Percentiles rank a stretch among this genome's conserved stretches.
phyloP scores from a whole-genome alignment of 345 rosid genomes.

The Bruguiera gymnorhiza region DNA sequence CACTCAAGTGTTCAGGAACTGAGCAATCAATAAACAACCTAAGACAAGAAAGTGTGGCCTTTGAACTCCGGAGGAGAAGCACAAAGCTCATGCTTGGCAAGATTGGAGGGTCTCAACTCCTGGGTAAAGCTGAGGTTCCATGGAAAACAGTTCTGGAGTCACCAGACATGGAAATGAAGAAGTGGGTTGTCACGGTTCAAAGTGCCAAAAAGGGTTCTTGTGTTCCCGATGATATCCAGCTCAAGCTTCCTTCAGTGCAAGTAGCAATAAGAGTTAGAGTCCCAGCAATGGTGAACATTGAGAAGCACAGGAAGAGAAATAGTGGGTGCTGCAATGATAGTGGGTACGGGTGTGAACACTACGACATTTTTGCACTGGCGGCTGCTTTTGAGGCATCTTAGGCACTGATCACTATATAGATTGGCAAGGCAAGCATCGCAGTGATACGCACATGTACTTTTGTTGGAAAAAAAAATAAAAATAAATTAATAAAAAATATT shows the following conservation, averaged over 20 bases:
- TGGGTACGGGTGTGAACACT: slow-evolving; percentile 32
- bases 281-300: slow-evolving; percentile 8
- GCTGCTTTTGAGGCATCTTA: slow-evolving; percentile 49
- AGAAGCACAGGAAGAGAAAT: slow-evolving; percentile 17
- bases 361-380: slow-evolving; percentile 41
- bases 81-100: slow-evolving; percentile 31
- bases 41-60: slow-evolving; percentile 44
- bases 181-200: slow-evolving; percentile 38
- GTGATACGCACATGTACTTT: no score
- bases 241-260: slow-evolving; percentile 43
- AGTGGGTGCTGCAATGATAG: slow-evolving; percentile 26
- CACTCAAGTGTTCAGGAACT: slow-evolving; percentile 53
- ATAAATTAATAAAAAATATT: no score
- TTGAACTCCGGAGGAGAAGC: slow-evolving; percentile 60
- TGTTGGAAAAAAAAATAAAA: no score
- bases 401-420: neutral
- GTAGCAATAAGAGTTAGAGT: slow-evolving; percentile 34
- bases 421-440: no score
- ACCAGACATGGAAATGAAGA: slow-evolving; percentile 46
- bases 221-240: slow-evolving; percentile 7
- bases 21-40: slow-evolving; percentile 43
- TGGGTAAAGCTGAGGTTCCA: slow-evolving; percentile 56
- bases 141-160: slow-evolving; percentile 47
- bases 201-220: neutral
- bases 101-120: slow-evolving; percentile 43